These are phyloP conservation scores for Crithidia acanthocephali DNA, from an alignment of 208 protist species.

Conservation along the genomic window DNA sequence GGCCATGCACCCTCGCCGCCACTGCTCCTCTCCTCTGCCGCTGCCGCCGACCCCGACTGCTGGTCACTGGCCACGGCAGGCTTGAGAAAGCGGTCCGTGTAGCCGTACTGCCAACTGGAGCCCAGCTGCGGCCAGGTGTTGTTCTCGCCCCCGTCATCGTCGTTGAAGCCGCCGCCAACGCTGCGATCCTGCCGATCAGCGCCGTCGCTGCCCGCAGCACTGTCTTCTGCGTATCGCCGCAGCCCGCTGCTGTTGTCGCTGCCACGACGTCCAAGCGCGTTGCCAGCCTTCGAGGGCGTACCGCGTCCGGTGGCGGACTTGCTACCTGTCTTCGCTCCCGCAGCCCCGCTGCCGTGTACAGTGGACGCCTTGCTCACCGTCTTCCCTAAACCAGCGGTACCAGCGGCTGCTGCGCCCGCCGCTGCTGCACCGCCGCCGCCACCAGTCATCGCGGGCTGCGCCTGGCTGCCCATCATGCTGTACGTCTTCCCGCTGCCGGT, in stretches of 20 bases:
- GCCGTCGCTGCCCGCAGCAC: not conserved
- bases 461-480: constrained; percentile 85
- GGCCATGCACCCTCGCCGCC: constrained; percentile 2
- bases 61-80: not conserved
- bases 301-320: not conserved
- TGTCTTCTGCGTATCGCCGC: constrained; percentile 11
- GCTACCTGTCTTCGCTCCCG: not conserved
- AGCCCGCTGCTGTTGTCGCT: not conserved
- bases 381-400: not conserved
- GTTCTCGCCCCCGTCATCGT: constrained; percentile 25
- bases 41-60: not conserved
- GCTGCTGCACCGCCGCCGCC: not conserved
- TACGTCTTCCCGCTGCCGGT: constrained; percentile 92
- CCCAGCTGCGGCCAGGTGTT: constrained; percentile 19
- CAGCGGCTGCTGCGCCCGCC: not conserved
- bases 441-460: not conserved
- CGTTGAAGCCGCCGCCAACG: not conserved
- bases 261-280: not conserved
- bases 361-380: not conserved
- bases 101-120: constrained; percentile 25
- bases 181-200: constrained; percentile 1
- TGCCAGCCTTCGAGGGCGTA: not conserved
- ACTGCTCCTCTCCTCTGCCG: not conserved
- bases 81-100: constrained; percentile 11
- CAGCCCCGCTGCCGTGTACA: not conserved